phyloP scores from a whole-genome alignment of 495 filamentous ascomycete species.

The Lineolata rhizophorae region DNA sequence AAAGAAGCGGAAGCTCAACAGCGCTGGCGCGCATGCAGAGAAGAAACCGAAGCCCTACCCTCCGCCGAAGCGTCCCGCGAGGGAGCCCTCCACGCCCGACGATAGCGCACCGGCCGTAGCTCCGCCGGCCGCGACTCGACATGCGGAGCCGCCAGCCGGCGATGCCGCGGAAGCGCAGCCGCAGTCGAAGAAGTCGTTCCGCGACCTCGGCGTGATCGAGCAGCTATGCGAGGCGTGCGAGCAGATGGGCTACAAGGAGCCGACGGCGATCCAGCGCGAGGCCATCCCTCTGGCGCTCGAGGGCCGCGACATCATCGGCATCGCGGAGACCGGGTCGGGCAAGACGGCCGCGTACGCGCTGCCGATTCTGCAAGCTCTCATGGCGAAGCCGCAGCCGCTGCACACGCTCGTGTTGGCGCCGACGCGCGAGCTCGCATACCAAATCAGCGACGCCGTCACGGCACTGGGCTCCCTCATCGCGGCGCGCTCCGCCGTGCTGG shows the following conservation, averaged over 20 bases:
- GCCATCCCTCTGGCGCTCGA: constrained; percentile 50
- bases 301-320: constrained; percentile 70
- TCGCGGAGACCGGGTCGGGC: constrained; percentile 85
- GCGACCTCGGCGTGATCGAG: constrained; percentile 73
- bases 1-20: no score
- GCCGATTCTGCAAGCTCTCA: constrained; percentile 69
- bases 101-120: no score
- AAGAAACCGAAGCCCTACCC: no score
- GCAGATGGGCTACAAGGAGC: constrained; percentile 57
- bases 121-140: no score
- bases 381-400: constrained; percentile 58
- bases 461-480: constrained; percentile 63
- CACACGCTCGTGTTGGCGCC: constrained; percentile 72
- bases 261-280: constrained; percentile 26
- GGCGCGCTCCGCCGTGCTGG: constrained; percentile 55
- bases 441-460: constrained; percentile 71
- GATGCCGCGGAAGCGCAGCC: no score
- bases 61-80: no score
- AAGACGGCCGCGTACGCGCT: constrained; percentile 86
- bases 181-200: constrained; percentile 54
- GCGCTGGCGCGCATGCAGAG: no score
- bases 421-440: constrained; percentile 77
- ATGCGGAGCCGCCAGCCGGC: no score
- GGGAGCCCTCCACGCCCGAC: no score
- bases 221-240: constrained; percentile 71